Evolutionary conservation across 2,329 filamentous ascomycete genomes (phyloP).

Genomic region (Penicillium sp.): DNA sequence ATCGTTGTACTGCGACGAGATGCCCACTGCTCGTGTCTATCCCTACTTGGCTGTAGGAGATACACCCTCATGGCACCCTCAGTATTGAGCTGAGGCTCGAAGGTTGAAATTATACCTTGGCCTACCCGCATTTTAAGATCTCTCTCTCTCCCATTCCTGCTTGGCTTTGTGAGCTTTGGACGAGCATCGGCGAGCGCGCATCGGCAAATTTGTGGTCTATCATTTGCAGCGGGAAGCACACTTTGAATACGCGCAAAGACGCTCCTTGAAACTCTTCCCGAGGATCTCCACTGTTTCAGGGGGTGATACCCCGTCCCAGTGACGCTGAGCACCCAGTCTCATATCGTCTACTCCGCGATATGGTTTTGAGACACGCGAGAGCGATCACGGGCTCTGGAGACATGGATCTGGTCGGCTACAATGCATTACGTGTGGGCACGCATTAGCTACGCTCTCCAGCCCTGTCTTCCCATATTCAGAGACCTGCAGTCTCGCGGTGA

Average conservation of each 20-base stretch:
- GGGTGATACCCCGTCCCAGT: slow-evolving; percentile 24
- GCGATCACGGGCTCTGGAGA: slow-evolving; percentile 14
- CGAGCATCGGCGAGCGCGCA: slow-evolving; percentile 57
- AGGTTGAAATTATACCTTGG: slow-evolving; percentile 27
- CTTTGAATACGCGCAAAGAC: neutral
- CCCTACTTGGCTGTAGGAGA: slow-evolving; percentile 57
- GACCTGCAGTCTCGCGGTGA: slow-evolving; percentile 15
- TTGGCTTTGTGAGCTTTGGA: slow-evolving; percentile 22
- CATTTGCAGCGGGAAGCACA: slow-evolving; percentile 13
- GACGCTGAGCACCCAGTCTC: slow-evolving; percentile 4
- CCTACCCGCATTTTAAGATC: slow-evolving; percentile 32
- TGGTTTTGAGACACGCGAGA: slow-evolving; percentile 3
- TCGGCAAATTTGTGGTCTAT: slow-evolving; percentile 49
- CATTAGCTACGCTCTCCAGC: neutral
- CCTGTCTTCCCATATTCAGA: slow-evolving; percentile 10
- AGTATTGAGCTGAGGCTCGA: slow-evolving; percentile 36
- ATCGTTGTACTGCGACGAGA: slow-evolving; percentile 54
- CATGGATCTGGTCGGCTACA: slow-evolving; percentile 2
- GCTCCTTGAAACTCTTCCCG: slow-evolving; percentile 4
- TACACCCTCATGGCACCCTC: slow-evolving; percentile 28
- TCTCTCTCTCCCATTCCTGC: slow-evolving; percentile 24
- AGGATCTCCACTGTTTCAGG: slow-evolving; percentile 13
- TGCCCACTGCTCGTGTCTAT: slow-evolving; percentile 37
- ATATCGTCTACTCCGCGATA: neutral
- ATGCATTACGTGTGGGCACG: slow-evolving; percentile 8